Conservation (phyloP, 2,329 filamentous ascomycete species). For the Beauveria sp. region DNA sequence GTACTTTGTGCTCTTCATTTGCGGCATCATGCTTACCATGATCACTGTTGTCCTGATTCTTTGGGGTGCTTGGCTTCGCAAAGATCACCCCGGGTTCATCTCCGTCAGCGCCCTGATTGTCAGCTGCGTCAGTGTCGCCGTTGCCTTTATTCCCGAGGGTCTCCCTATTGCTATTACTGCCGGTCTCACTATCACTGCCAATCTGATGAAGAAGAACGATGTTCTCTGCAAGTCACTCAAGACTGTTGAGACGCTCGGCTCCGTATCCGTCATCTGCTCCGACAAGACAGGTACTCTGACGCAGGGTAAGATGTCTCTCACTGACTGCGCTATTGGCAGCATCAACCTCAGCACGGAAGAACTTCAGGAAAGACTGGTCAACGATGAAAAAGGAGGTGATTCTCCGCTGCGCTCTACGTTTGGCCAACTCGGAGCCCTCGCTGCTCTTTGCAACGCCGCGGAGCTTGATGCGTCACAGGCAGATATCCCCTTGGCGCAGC, state of each 20-base stretch:
- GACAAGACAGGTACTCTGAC: constrained; percentile 72
- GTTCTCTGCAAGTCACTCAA: constrained; percentile 74
- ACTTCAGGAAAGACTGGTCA: constrained; percentile 33
- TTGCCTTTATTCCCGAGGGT: constrained; percentile 71
- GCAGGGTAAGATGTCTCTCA: constrained; percentile 65
- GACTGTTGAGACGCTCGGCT: constrained; percentile 68
- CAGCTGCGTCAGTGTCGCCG: constrained; percentile 62
- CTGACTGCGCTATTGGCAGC: constrained; percentile 55
- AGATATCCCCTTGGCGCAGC: constrained; percentile 49
- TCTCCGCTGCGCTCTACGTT: constrained; percentile 27
- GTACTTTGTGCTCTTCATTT: constrained; percentile 65
- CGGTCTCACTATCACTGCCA: constrained; percentile 67
- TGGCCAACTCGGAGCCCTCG: constrained; percentile 51
- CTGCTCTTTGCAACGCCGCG: constrained; percentile 66
- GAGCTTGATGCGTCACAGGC: constrained; percentile 63
- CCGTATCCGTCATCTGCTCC: constrained; percentile 66
- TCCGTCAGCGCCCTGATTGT: constrained; percentile 65
- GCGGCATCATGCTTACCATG: constrained; percentile 58
- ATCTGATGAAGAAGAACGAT: constrained; percentile 68
- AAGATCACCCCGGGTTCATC: constrained; percentile 62
- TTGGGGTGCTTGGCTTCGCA: constrained; percentile 65
- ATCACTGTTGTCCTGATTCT: constrained; percentile 57
- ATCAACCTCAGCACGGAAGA: constrained; percentile 42
- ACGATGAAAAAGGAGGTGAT: neutral
- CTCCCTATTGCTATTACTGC: constrained; percentile 63